Conservation (phyloP, 1,284 basidiomycete genomes). For the Vanrija humicola region DNA sequence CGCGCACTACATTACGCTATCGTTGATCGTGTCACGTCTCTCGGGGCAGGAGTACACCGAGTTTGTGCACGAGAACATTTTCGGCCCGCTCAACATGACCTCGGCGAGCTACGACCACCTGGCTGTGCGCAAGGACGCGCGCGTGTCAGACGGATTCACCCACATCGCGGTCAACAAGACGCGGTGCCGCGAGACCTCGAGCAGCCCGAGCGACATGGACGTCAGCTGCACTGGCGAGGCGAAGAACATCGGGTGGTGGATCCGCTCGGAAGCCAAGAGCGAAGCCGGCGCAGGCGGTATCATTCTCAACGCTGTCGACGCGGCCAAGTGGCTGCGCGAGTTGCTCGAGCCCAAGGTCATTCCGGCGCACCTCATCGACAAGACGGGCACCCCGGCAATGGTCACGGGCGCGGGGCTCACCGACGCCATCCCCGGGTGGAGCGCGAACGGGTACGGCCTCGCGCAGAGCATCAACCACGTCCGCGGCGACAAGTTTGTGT, state of each 20-base stretch:
- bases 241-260: constrained; percentile 19
- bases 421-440: background rate
- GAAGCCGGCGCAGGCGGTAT: constrained; percentile 28
- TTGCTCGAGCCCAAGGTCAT: constrained; percentile 25
- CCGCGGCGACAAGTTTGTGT: constrained; percentile 15
- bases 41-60: constrained; percentile 22
- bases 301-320: constrained; percentile 21
- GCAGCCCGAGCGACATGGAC: background rate
- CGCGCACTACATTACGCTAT: constrained; percentile 23
- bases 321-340: constrained; percentile 31
- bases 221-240: constrained; percentile 16
- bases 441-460: constrained; percentile 15
- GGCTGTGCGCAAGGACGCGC: constrained; percentile 6
- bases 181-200: constrained; percentile 8
- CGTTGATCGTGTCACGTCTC: constrained; percentile 25
- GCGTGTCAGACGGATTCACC: constrained; percentile 19
- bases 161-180: constrained; percentile 9
- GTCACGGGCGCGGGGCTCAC: background rate
- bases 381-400: background rate
- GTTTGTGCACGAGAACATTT: constrained; percentile 29
- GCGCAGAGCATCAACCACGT: constrained; percentile 12
- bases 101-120: constrained; percentile 22
- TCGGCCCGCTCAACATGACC: constrained; percentile 32
- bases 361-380: constrained; percentile 15
- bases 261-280: constrained; percentile 9